These are phyloP conservation scores for Dendrobium chrysotoxum DNA, from an alignment of 106 monocot species.

Conservation along the genomic window DNA sequence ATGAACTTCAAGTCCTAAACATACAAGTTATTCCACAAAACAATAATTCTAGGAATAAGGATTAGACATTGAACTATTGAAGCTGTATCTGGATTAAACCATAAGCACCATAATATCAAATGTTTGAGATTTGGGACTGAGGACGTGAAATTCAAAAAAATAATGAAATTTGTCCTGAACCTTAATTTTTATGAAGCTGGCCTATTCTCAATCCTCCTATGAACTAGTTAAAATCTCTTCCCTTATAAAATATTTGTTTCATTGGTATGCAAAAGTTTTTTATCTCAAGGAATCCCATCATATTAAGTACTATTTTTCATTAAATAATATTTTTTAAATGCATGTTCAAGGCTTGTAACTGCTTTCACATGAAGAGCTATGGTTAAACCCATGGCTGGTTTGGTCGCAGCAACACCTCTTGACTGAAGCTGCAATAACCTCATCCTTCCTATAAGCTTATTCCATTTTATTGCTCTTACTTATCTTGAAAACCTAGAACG, in stretches of 20 bases:
- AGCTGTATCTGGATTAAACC: neutral
- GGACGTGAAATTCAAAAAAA: neutral
- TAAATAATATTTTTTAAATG: neutral
- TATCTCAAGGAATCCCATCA: neutral
- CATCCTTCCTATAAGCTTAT: neutral
- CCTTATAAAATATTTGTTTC: neutral
- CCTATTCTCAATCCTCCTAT: neutral
- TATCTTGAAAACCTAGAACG: neutral
- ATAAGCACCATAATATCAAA: too few relatives aligned
- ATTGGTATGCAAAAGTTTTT: neutral
- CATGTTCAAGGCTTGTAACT: neutral
- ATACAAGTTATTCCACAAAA: neutral
- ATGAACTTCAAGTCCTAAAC: neutral
- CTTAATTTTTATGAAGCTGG: neutral
- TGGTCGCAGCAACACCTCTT: neutral
- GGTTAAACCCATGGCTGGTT: neutral
- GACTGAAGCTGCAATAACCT: neutral
- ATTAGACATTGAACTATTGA: neutral
- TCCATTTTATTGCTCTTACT: neutral
- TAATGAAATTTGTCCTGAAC: neutral
- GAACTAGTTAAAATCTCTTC: neutral
- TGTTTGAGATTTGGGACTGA: neutral
- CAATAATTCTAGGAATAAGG: neutral
- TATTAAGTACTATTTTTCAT: neutral
- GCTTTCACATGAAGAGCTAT: neutral